Evolutionary conservation across 2,329 filamentous ascomycete genomes (phyloP).

Genomic region (Annulohypoxylon truncatum): DNA sequence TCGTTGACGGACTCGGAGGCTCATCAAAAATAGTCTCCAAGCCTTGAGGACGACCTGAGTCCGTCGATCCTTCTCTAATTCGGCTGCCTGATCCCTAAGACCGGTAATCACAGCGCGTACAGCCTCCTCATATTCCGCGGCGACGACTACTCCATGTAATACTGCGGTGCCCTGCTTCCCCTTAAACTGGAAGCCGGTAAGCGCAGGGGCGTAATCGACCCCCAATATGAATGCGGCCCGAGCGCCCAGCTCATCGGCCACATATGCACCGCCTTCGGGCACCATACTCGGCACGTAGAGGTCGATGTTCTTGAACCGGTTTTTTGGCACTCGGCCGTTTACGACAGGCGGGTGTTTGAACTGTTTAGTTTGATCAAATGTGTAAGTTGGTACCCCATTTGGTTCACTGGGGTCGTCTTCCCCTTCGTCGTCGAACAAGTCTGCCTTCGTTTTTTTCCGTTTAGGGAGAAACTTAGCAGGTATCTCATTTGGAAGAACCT

Average conservation of each 20-base stretch:
- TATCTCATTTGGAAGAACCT: slow-evolving; percentile 81
- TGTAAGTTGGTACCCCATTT: slow-evolving; percentile 69
- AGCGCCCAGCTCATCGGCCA: slow-evolving; percentile 69
- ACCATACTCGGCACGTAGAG: slow-evolving; percentile 94
- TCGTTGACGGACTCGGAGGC: slow-evolving; percentile 78
- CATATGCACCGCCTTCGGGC: slow-evolving; percentile 81
- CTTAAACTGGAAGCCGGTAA: slow-evolving; percentile 90
- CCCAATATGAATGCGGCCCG: slow-evolving; percentile 80
- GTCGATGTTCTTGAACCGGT: slow-evolving; percentile 94
- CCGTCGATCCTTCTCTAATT: slow-evolving; percentile 72
- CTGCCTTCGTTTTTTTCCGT: slow-evolving; percentile 51
- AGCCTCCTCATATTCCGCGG: slow-evolving; percentile 76
- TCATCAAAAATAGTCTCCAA: slow-evolving; percentile 83
- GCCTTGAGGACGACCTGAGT: slow-evolving; percentile 71
- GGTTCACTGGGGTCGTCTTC: slow-evolving; percentile 56
- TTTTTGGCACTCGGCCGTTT: slow-evolving; percentile 83
- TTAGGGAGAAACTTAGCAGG: slow-evolving; percentile 80
- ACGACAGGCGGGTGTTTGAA: slow-evolving; percentile 83
- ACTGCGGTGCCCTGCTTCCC: slow-evolving; percentile 88
- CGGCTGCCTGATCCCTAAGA: slow-evolving; percentile 72
- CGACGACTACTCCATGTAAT: slow-evolving; percentile 80
- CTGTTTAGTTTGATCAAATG: slow-evolving; percentile 72
- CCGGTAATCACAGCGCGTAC: slow-evolving; percentile 75
- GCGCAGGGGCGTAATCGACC: slow-evolving; percentile 88
- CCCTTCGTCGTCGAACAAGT: slow-evolving; percentile 54